Percentiles rank a stretch among this genome's conserved stretches.
Evolutionary conservation across 2,329 filamentous ascomycete genomes (phyloP).

Genomic region (Chrysosporium keratinophilum): DNA sequence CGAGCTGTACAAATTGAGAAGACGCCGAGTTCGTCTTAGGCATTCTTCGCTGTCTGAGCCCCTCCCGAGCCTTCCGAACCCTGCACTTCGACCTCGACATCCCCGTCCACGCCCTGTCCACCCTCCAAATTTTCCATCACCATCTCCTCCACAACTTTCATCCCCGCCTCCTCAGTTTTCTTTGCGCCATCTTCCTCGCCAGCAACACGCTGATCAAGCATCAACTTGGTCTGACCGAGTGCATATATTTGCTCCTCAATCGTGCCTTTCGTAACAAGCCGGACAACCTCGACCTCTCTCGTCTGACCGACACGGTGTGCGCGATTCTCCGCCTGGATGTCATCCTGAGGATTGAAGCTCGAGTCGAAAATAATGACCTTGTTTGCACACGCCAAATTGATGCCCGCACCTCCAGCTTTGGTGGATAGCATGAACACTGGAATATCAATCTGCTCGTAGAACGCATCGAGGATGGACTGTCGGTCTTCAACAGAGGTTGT

Average conservation of each 20-base stretch:
- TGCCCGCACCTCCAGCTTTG: constrained; percentile 88
- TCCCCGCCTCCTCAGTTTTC: constrained; percentile 40
- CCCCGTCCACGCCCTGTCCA: background rate
- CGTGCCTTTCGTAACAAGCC: constrained; percentile 67
- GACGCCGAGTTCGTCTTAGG: background rate
- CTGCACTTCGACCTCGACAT: background rate
- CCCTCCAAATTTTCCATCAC: constrained; percentile 34
- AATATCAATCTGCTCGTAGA: constrained; percentile 64
- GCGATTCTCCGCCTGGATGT: constrained; percentile 95
- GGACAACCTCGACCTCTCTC: constrained; percentile 77
- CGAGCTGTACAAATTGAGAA: background rate
- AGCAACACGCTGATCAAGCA: constrained; percentile 66
- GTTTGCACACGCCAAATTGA: constrained; percentile 91
- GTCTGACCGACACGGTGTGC: constrained; percentile 91
- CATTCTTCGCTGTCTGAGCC: background rate
- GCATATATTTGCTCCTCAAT: constrained; percentile 91
- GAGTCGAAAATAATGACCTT: constrained; percentile 97
- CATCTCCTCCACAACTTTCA: constrained; percentile 42
- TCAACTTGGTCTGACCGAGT: constrained; percentile 84
- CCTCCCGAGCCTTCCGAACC: background rate
- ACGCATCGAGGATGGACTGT: constrained; percentile 79
- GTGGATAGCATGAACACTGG: constrained; percentile 89
- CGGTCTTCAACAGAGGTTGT: constrained; percentile 70
- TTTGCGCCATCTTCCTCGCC: constrained; percentile 48
- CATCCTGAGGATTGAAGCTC: constrained; percentile 95